Evolutionary conservation across 306 rosid genomes (phyloP).

Genomic region (Biancaea sappan): DNA sequence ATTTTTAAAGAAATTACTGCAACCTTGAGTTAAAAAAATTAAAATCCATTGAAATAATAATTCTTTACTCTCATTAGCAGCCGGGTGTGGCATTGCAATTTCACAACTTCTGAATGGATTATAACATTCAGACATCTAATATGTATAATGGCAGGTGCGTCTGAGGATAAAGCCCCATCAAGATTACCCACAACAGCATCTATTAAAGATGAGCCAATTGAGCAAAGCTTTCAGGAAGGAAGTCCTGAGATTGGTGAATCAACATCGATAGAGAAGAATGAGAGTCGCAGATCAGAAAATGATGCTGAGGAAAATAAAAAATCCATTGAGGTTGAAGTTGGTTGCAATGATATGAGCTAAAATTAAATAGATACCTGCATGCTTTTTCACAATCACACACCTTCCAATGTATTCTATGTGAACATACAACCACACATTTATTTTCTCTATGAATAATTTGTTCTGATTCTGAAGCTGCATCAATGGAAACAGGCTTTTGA

Average conservation of each 20-base stretch:
- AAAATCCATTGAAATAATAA: not conserved
- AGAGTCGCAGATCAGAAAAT: conserved; percentile 24
- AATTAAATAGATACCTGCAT: not conserved
- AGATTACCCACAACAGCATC: not conserved
- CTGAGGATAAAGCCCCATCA: conserved; percentile 20
- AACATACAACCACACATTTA: not conserved
- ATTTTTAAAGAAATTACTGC: not conserved
- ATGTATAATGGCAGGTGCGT: conserved; percentile 23
- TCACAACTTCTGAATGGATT: not conserved
- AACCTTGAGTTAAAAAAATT: not conserved
- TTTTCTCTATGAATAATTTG: not conserved
- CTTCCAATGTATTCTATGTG: not conserved
- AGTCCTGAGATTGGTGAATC: conserved; percentile 28
- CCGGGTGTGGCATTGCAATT: not conserved
- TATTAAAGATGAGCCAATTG: not conserved
- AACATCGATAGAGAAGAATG: conserved; percentile 12
- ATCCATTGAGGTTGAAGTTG: conserved; percentile 34
- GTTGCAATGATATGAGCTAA: not conserved
- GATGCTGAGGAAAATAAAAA: not conserved
- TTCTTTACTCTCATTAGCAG: not conserved
- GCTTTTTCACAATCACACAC: conserved; percentile 7
- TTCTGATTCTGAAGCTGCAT: conserved; percentile 10
- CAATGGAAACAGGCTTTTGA: conserved; percentile 34
- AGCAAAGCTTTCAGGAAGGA: conserved; percentile 27
- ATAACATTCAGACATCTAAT: conserved; percentile 27